Percentiles rank a stretch among this genome's conserved stretches.
Evolutionary conservation across 1,284 basidiomycete species (phyloP).

Genomic region (Sanghuangporus baumii): DNA sequence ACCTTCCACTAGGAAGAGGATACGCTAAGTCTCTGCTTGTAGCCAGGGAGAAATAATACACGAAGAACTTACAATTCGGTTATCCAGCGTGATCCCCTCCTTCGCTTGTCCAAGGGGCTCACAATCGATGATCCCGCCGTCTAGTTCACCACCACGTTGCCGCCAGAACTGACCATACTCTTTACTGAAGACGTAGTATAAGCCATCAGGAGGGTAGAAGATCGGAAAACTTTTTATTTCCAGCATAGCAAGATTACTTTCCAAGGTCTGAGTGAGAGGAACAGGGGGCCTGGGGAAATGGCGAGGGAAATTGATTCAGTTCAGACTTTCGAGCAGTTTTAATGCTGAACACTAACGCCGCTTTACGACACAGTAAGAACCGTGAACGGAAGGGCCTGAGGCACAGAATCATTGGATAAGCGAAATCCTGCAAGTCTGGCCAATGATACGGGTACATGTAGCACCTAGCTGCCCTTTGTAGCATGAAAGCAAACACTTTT

Average conservation of each 20-base stretch:
- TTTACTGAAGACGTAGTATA: slow-evolving; percentile 14
- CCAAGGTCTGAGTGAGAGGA: background rate
- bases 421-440: background rate
- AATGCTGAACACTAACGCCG: background rate
- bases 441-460: background rate
- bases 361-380: background rate
- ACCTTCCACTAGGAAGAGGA: slow-evolving; percentile 10
- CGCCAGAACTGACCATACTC: slow-evolving; percentile 15
- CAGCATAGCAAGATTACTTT: background rate
- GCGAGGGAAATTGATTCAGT: background rate
- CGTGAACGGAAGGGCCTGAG: background rate
- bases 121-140: slow-evolving; percentile 10
- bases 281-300: background rate
- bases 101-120: slow-evolving; percentile 3
- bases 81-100: background rate
- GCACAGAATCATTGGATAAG: background rate
- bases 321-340: background rate
- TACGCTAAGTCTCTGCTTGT: background rate
- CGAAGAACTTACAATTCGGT: slow-evolving; percentile 5
- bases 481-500: background rate
- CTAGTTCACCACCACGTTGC: background rate
- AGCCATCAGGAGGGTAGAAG: slow-evolving; percentile 14
- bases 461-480: no score
- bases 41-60: background rate
- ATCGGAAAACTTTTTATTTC: slow-evolving; percentile 10